Base-by-base conservation (phyloP, 2,329 filamentous ascomycete species). In the Rhinocladiella mackenziei region DNA sequence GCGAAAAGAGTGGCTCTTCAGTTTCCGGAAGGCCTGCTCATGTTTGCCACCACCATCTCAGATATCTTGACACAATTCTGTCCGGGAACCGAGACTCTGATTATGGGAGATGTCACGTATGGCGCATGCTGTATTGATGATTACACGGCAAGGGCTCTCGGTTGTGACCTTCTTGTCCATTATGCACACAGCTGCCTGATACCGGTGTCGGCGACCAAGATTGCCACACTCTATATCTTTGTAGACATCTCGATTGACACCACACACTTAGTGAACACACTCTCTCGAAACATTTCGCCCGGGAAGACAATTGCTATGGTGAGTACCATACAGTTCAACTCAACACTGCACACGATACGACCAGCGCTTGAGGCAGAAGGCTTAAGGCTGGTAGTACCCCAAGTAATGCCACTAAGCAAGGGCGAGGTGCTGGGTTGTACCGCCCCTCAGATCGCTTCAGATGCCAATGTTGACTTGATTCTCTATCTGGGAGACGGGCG, bases 41-140 rank as follows among this genome's bases (percentile, higher is more conserved):
- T 98, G 44, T 98, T 98, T 63, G 92, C 92, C 15, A 97, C 92
- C 18, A 98, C 92, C 25, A 91, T 98, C 56, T 95, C 92, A 3
- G 92, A 98, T 63, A 97, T 98, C 58, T 73, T 98, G 35, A 87
- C 86, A 1, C 85, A 89, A 62, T 98, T 98, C 70, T 98, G 92
- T 61, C 84, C 88, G 0, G 89, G 86, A 1, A 84, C 85, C 29
- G 87, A 94, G 63, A 97, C 91, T 2, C 74, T 97, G 41, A 98
- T 98, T 65, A 98, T 98, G 92, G 92, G 92, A 50, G 92, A 98
- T 63, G 92, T 98, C 31, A 98, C 92, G 1, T 98, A 98, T 64
- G 92, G 92, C 52, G 92, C 92, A 15, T 98, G 92, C 72, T 98
- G 92, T 62, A 96, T 98, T 58, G 92, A 98, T 64, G 92, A 98